Evolutionary conservation across 208 protist genomes (phyloP), one percentile per base, ranked within the genome.

Genomic region (Leishmania guyanensis): DNA sequence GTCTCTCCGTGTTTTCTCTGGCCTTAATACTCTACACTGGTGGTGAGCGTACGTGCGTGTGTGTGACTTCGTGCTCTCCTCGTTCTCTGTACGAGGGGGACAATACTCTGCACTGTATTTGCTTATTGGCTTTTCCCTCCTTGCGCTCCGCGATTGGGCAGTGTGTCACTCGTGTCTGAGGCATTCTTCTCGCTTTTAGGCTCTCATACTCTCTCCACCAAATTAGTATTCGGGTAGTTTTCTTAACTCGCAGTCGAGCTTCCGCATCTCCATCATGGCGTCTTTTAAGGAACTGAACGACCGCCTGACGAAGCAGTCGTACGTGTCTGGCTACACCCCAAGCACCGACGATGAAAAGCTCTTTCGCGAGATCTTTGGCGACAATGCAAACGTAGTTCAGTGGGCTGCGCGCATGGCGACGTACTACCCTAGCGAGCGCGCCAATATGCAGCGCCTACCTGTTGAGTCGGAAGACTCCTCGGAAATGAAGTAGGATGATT

Each of bases 391-490:
- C 51, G 86, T 89, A 4, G 65, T 89, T 12, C 90, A 93, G 86
- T 95, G 92, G 90, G 89, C 83, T 2, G 84, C 90, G 2, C 92
- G 89, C 70, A 95, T 95, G 90, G 84, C 92, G 10, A 88, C 92
- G 10, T 95, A 93, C 82, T 89, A 92, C 82, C 87, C 86, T 3
- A 85, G 75, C 50, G 92, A 93, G 83, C 86, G 92, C 48, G 78
- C 70, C 0, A 78, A 89, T 77, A 91, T 92, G 82, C 16, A 75
- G 60, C 69, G 77, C 0, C 70, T 60, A 12, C 70, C 77, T 0
- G 48, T 3, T n/a, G 62, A 81, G 22, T 75, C 81, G 8, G 60
- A 88, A 50, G 72, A 78, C 62, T 51, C 46, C 14, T 83, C 69
- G 5, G 76, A 87, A 4, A 70, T 71, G 0, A 51, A 73, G 2